These are phyloP conservation scores for Sarcomyxa edulis DNA, from an alignment of 768 basidiomycete species.

Conservation along the genomic window DNA sequence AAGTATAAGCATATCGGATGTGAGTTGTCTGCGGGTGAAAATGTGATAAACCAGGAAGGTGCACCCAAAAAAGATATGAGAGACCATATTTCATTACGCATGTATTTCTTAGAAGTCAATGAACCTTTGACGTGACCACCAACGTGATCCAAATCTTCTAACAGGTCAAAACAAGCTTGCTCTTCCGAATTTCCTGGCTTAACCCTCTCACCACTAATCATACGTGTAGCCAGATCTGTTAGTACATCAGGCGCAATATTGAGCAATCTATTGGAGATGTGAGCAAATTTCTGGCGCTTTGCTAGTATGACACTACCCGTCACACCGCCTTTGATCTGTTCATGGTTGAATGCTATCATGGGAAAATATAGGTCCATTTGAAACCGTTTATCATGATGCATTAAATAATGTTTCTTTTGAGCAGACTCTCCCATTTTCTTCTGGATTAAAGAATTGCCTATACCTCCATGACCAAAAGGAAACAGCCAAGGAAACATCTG, in stretches of 20 bases:
- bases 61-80: slow-evolving; percentile 14
- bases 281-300: slow-evolving; percentile 18
- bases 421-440: slow-evolving; percentile 12
- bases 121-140: slow-evolving; percentile 24
- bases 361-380: slow-evolving; percentile 30
- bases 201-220: slow-evolving; percentile 19
- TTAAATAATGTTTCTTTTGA: slow-evolving; percentile 20
- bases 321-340: slow-evolving; percentile 26
- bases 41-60: slow-evolving; percentile 22
- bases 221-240: slow-evolving; percentile 9
- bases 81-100: slow-evolving; percentile 20
- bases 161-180: slow-evolving; percentile 25
- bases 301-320: slow-evolving; percentile 22
- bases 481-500: slow-evolving; percentile 35
- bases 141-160: slow-evolving; percentile 29
- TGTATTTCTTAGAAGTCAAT: slow-evolving; percentile 20
- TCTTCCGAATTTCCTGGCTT: slow-evolving; percentile 23
- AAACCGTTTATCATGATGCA: slow-evolving; percentile 34
- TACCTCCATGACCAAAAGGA: slow-evolving; percentile 29
- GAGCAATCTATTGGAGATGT: slow-evolving; percentile 16
- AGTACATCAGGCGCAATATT: slow-evolving; percentile 18
- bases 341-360: slow-evolving; percentile 34
- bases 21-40: slow-evolving; percentile 22
- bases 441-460: slow-evolving; percentile 14
- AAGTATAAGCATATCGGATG: slow-evolving; percentile 27